phyloP scores from a whole-genome alignment of 2,329 filamentous ascomycete genomes.

The Fusarium humuli region DNA sequence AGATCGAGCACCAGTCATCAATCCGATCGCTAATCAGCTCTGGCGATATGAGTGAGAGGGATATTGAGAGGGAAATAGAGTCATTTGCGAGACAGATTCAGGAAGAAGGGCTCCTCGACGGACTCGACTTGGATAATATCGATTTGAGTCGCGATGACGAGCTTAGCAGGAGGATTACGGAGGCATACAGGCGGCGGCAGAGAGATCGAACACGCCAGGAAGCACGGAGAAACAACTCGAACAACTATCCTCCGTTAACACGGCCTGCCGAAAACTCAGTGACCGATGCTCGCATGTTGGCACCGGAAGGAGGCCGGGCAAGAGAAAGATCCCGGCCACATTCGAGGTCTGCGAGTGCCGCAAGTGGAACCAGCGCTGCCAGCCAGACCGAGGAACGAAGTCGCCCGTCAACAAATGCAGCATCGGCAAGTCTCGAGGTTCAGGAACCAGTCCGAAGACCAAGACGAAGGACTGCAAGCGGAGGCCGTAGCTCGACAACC shows the following conservation, averaged over 20 bases:
- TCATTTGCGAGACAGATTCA: conserved; percentile 91
- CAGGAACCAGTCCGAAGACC: conserved; percentile 47
- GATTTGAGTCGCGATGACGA: conserved; percentile 88
- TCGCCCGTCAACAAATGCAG: conserved; percentile 58
- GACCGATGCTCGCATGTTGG: conserved; percentile 47
- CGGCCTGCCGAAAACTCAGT: conserved; percentile 43
- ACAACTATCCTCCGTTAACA: conserved; percentile 51
- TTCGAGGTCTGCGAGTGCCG: conserved; percentile 61
- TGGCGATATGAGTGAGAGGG: conserved; percentile 79
- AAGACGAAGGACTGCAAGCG: conserved; percentile 65
- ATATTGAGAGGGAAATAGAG: conserved; percentile 89
- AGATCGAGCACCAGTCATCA: conserved; percentile 90
- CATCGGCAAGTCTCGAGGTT: conserved; percentile 48
- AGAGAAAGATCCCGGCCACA: conserved; percentile 55
- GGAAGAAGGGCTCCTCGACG: conserved; percentile 87
- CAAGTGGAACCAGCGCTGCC: conserved; percentile 55
- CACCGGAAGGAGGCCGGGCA: conserved; percentile 45
- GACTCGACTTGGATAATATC: conserved; percentile 88
- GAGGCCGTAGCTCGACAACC: conserved; percentile 65
- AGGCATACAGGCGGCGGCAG: conserved; percentile 84
- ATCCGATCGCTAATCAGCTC: conserved; percentile 85
- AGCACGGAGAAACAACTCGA: conserved; percentile 58
- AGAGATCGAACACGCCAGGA: conserved; percentile 68
- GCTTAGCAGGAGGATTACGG: conserved; percentile 88
- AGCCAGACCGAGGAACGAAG: conserved; percentile 60